These are phyloP conservation scores for Cordyceps farinosa DNA, from an alignment of 2,329 filamentous ascomycete genomes.

Conservation along the genomic window DNA sequence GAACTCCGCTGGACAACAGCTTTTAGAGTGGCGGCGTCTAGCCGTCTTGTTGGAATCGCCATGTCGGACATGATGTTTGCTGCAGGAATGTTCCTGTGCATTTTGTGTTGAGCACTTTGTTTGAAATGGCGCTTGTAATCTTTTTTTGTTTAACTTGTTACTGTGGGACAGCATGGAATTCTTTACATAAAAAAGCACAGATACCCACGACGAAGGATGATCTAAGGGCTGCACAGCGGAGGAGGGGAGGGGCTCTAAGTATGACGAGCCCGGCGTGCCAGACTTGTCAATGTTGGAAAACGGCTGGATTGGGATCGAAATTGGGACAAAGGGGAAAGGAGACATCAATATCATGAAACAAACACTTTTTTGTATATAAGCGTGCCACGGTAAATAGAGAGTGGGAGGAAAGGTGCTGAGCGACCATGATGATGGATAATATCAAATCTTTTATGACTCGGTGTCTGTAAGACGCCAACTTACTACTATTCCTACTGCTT, in stretches of 20 bases:
- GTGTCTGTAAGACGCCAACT: constrained; percentile 4
- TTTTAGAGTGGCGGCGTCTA: constrained; percentile 21
- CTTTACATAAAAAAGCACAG: neutral
- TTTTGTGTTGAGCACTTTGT: neutral
- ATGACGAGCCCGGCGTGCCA: neutral
- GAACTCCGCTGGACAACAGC: constrained; percentile 35
- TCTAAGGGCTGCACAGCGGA: no score
- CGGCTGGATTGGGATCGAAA: neutral
- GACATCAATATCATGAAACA: neutral
- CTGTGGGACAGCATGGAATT: neutral
- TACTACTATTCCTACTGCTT: neutral
- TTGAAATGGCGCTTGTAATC: neutral
- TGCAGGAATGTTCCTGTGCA: neutral
- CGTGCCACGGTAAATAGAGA: neutral
- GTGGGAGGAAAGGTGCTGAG: neutral
- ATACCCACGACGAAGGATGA: constrained; percentile 4
- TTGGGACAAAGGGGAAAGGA: no score
- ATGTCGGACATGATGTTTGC: neutral
- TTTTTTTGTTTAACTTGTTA: neutral
- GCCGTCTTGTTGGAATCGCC: neutral
- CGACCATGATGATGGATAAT: constrained; percentile 3
- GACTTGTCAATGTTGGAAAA: neutral
- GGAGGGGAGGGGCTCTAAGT: neutral
- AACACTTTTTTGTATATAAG: constrained; percentile 14
- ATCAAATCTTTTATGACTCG: neutral